Evolutionary conservation across 1,284 basidiomycete species (phyloP).

Genomic region (Melampsora americana): DNA sequence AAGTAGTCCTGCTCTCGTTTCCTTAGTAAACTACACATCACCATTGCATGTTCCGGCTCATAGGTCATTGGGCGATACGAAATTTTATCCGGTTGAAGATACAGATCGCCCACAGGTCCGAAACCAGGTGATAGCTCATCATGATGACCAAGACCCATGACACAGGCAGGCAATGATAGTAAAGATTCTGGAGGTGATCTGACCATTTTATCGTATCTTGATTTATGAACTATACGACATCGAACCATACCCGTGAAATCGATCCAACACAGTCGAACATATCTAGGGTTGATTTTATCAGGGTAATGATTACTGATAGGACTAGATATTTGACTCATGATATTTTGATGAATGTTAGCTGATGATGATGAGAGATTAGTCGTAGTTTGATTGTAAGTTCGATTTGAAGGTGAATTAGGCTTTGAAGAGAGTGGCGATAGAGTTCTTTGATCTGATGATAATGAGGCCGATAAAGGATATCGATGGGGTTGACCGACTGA

Average conservation of each 20-base stretch:
- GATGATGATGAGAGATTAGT: too few relatives aligned
- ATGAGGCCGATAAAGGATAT: too few relatives aligned
- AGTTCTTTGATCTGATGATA: too few relatives aligned
- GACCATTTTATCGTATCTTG: conserved; percentile 41
- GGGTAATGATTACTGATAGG: too few relatives aligned
- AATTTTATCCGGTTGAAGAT: conserved; percentile 43
- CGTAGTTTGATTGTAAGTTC: too few relatives aligned
- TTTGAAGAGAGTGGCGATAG: too few relatives aligned
- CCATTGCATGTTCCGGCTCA: conserved; percentile 31
- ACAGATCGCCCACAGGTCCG: conserved; percentile 38
- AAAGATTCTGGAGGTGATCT: conserved; percentile 33
- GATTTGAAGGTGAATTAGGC: too few relatives aligned
- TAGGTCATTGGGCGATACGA: conserved; percentile 31
- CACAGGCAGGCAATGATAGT: conserved; percentile 37
- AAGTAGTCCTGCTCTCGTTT: conserved; percentile 17
- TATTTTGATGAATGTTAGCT: too few relatives aligned
- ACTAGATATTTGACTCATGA: too few relatives aligned
- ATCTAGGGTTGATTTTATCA: conserved; percentile 5
- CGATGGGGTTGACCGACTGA: too few relatives aligned
- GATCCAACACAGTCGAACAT: conserved; percentile 42
- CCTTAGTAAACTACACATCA: conserved; percentile 35
- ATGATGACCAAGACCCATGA: conserved; percentile 40
- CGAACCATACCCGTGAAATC: conserved; percentile 38
- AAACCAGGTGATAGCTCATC: conserved; percentile 38
- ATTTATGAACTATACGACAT: conserved; percentile 29